Percentiles rank a stretch among this genome's conserved stretches.
phyloP scores from a whole-genome alignment of 148 eudicot species.

The Nepenthes gracilis region DNA sequence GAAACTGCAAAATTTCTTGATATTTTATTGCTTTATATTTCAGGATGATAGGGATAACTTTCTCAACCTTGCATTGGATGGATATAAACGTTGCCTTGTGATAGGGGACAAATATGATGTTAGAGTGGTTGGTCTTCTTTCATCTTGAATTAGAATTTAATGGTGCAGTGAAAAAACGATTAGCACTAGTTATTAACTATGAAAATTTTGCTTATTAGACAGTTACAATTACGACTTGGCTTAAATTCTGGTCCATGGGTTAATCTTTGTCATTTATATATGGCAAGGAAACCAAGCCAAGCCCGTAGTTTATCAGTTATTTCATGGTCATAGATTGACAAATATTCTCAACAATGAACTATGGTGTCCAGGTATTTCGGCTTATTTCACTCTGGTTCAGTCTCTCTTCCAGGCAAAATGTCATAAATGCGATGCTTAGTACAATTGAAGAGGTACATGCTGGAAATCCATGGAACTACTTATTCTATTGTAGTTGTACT shows the following conservation, averaged over 20 bases:
- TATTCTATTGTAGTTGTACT: too few relatives aligned
- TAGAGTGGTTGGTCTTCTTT: constrained; percentile 55
- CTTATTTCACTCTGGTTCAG: constrained; percentile 95
- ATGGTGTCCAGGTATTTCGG: constrained; percentile 69
- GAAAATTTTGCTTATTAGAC: too few relatives aligned
- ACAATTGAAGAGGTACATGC: constrained; percentile 71
- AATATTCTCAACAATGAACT: neutral
- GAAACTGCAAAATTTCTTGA: neutral
- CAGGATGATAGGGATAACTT: constrained; percentile 95
- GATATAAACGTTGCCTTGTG: constrained; percentile 77
- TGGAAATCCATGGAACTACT: neutral
- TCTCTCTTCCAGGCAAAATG: constrained; percentile 67
- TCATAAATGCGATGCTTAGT: constrained; percentile 60
- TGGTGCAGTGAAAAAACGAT: too few relatives aligned
- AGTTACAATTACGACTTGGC: neutral
- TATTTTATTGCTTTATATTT: constrained; percentile 1
- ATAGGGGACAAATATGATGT: constrained; percentile 94
- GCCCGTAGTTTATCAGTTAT: neutral
- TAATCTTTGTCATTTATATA: neutral
- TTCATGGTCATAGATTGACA: neutral
- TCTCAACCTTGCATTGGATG: constrained; percentile 69
- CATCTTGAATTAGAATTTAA: neutral
- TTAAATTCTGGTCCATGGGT: neutral
- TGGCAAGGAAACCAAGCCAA: neutral
- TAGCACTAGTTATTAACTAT: too few relatives aligned